Base-by-base conservation (phyloP, 257 asterid species). In the Penstemon davidsonii region DNA sequence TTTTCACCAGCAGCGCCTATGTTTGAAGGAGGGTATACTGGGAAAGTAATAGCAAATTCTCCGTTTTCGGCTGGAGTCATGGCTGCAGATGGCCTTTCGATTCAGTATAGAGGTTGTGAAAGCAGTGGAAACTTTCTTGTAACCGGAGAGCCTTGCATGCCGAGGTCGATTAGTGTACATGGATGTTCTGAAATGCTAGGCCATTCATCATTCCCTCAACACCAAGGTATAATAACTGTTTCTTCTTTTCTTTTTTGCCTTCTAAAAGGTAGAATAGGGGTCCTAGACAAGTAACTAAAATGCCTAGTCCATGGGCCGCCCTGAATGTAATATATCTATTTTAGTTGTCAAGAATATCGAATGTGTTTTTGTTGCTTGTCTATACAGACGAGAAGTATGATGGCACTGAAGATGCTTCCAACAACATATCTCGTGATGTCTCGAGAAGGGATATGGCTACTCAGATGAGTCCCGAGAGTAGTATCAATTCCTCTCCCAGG, bases 381-480 rank as follows among this genome's bases (percentile, higher is more conserved):
- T 7, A 18, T 46, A 37, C 18, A 84, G 95, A 77, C 62, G 85
- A 73, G 68, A 86, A 76, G 65, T 77, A 67, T 19, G 79, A 86
- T n/a, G 79, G 40, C 47, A 19, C 33, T 6, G 80, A 76, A 59
- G 84, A 79, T 77, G 66, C 74, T 25, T 82, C 78, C 60, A 75
- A 81, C 80, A 77, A 71, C 41, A 71, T 82, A 66, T 79, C 87
- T 39, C 83, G 84, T 45, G 81, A 69, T 54, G 84, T 86, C 66
- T 89, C 88, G 13, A 86, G 97, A 75, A 81, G 96, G 78, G 99
- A 94, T 74, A 89, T 94, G 96, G 97, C 96, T 2, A 89, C 99
- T 57, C 98, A 89, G 78, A 94, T 94, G 97, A 94, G 98, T 73
- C 99, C 99, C 0, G 88, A 82, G 77, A 83, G 84, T 69, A 86